Evolutionary conservation across 192 early-diverging fungal species (phyloP).

Genomic region (Rhizophlyctis rosea): DNA sequence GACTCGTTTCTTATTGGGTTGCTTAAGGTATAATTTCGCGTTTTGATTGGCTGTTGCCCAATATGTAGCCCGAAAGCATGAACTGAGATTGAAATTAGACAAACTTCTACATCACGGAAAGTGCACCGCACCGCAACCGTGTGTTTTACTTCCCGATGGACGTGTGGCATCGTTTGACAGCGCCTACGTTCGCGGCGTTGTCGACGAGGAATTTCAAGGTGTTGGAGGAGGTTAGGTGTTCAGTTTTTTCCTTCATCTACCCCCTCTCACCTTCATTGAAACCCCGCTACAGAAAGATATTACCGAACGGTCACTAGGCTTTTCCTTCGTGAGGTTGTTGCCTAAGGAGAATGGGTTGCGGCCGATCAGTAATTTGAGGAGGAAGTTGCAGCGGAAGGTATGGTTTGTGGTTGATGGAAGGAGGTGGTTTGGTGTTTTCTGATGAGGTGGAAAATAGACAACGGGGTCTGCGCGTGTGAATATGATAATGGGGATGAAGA

Average conservation of each 20-base stretch:
- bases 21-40: slow-evolving; percentile 42
- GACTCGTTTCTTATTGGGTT: slow-evolving; percentile 57
- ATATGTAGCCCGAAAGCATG: background rate
- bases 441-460: too few species aligned
- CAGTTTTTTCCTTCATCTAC: too few species aligned
- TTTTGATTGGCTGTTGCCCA: background rate
- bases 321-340: slow-evolving; percentile 72
- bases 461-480: too few species aligned
- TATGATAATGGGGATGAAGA: background rate
- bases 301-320: slow-evolving; percentile 32
- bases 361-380: slow-evolving; percentile 71
- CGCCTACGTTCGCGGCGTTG: slow-evolving; percentile 43
- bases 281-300: too few species aligned
- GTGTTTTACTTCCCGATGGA: slow-evolving; percentile 78
- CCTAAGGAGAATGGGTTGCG: slow-evolving; percentile 77
- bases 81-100: slow-evolving; percentile 30
- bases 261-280: too few species aligned
- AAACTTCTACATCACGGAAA: slow-evolving; percentile 81
- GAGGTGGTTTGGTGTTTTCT: too few species aligned
- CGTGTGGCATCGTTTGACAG: slow-evolving; percentile 61
- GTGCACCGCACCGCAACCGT: slow-evolving; percentile 54
- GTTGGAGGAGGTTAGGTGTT: slow-evolving; percentile 15
- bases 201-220: slow-evolving; percentile 29
- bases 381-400: slow-evolving; percentile 24
- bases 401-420: background rate